These are phyloP conservation scores for Balakata baccata DNA, from an alignment of 345 rosid genomes.

Conservation along the genomic window DNA sequence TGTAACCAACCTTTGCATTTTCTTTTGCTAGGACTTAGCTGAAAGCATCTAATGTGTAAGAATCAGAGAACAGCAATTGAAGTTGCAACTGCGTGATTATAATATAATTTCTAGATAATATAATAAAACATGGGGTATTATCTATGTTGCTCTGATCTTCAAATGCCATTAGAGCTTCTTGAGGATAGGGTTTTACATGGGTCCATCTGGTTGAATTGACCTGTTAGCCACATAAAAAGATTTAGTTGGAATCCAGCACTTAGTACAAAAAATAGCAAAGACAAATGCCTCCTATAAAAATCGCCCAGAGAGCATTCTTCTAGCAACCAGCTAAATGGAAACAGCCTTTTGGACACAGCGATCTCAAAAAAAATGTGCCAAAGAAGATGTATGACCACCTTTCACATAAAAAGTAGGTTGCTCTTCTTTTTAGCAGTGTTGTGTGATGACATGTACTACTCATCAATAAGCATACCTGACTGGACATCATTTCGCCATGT, in stretches of 20 bases:
- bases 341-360: slow-evolving; percentile 26
- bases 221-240: slow-evolving; percentile 8
- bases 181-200: slow-evolving; percentile 11
- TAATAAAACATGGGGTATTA: background rate
- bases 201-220: slow-evolving; percentile 1
- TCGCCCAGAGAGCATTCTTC: slow-evolving; percentile 9
- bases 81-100: background rate
- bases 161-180: slow-evolving; percentile 1
- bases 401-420: slow-evolving; percentile 14
- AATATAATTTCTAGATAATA: background rate
- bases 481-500: background rate
- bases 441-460: background rate
- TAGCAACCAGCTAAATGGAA: slow-evolving; percentile 21
- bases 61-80: no score
- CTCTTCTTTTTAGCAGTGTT: slow-evolving; percentile 16
- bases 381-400: slow-evolving; percentile 16
- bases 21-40: background rate
- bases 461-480: background rate
- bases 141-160: background rate
- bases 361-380: slow-evolving; percentile 10
- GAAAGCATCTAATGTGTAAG: background rate
- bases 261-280: slow-evolving; percentile 7
- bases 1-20: background rate
- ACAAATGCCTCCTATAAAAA: slow-evolving; percentile 1
- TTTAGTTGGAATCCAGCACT: slow-evolving; percentile 12